A percentile compares a stretch with the other conserved stretches of the same genome.
Conservation (phyloP, 1,284 basidiomycete species). For the Marasmius tenuissimus region DNA sequence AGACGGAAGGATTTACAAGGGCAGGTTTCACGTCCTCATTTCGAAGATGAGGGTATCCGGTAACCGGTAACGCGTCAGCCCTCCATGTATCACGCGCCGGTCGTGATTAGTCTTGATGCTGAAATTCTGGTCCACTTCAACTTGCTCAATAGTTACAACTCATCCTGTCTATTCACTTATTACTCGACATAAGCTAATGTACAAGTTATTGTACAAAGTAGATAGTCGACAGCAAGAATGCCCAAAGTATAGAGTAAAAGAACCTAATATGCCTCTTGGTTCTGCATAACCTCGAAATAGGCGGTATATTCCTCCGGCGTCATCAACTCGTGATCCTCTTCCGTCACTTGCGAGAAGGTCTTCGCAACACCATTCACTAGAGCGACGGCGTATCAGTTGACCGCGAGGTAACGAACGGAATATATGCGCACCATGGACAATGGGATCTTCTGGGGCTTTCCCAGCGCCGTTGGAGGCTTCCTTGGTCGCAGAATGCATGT, state of each 20-base stretch:
- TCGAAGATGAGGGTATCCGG: neutral
- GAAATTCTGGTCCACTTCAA: no score
- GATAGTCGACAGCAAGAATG: neutral
- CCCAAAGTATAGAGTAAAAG: neutral
- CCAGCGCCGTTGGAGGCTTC: conserved; percentile 8
- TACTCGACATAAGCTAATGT: neutral
- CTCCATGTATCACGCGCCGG: no score
- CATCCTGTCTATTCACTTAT: no score
- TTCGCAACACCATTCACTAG: conserved; percentile 71
- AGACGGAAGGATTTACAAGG: neutral
- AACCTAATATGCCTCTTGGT: conserved; percentile 19
- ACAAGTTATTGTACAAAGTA: neutral
- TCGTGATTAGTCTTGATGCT: no score
- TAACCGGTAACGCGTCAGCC: no score
- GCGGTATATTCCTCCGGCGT: conserved; percentile 82
- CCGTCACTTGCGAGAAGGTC: conserved; percentile 71
- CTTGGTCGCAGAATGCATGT: neutral
- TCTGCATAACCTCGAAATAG: conserved; percentile 67
- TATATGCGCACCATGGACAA: conserved; percentile 57
- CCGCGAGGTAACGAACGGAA: neutral
- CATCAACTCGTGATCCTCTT: conserved; percentile 83
- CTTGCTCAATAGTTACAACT: no score
- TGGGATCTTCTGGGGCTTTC: conserved; percentile 45
- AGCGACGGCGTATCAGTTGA: neutral
- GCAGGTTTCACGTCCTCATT: neutral